Percentiles rank a stretch among this genome's conserved stretches.
Conservation (phyloP, 2,329 filamentous ascomycete genomes). For the Aureobasidium sp. region DNA sequence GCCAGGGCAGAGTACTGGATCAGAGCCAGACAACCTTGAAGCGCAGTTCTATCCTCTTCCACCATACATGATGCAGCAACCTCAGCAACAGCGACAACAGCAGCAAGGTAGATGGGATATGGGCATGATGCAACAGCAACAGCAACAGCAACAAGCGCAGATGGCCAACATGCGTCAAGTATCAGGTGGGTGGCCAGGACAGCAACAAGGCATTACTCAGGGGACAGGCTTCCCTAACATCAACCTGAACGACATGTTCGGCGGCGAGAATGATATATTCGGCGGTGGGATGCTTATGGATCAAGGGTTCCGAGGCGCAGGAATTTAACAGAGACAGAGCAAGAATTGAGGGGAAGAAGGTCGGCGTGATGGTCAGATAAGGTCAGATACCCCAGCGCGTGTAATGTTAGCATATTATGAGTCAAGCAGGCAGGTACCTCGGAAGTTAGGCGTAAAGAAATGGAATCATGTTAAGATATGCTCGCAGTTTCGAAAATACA, state of each 20-base stretch:
- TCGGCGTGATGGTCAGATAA: not conserved
- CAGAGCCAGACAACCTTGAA: slow-evolving; percentile 54
- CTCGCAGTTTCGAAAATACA: no score
- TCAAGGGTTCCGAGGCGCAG: slow-evolving; percentile 10
- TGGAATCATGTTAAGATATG: not conserved
- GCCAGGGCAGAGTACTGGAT: slow-evolving; percentile 14
- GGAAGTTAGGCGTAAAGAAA: not conserved
- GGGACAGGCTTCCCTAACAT: slow-evolving; percentile 27
- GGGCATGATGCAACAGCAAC: slow-evolving; percentile 18
- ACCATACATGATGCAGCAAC: slow-evolving; percentile 57
- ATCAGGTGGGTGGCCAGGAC: slow-evolving; percentile 20
- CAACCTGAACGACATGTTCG: slow-evolving; percentile 32
- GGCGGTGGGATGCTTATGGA: slow-evolving; percentile 25
- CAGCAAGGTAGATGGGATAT: slow-evolving; percentile 18
- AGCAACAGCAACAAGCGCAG: slow-evolving; percentile 17
- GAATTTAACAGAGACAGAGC: not conserved
- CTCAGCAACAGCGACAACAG: slow-evolving; percentile 20
- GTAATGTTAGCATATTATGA: not conserved
- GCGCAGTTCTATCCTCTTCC: slow-evolving; percentile 67
- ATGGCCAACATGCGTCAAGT: slow-evolving; percentile 20
- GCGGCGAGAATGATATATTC: slow-evolving; percentile 28
- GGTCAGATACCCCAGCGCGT: slow-evolving; percentile 13
- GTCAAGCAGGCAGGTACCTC: not conserved
- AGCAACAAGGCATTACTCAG: slow-evolving; percentile 16
- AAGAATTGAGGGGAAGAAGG: not conserved